These are phyloP conservation scores for Ilex asprella DNA, from an alignment of 257 asterid species.

Conservation along the genomic window DNA sequence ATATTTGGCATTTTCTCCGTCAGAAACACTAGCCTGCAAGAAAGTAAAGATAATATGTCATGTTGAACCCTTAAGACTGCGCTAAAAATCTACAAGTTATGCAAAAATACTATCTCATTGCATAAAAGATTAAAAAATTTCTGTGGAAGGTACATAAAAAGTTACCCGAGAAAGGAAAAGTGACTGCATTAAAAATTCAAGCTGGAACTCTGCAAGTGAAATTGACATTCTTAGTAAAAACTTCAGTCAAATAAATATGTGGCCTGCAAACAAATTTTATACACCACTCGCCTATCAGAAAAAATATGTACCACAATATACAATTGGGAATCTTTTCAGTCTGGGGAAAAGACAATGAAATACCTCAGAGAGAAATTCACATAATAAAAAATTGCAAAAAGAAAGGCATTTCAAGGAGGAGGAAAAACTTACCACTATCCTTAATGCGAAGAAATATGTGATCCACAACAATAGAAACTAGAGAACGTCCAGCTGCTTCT, in stretches of 20 bases:
- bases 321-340: not conserved
- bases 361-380: not conserved
- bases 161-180: constrained; percentile 86
- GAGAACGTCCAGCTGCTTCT: constrained; percentile 94
- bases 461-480: constrained; percentile 80
- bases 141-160: not conserved
- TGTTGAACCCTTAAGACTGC: too few relatives aligned
- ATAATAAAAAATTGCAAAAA: not conserved
- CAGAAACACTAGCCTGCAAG: constrained; percentile 78
- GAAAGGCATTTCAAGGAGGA: constrained; percentile 1
- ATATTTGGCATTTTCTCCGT: constrained; percentile 67
- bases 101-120: not conserved
- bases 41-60: constrained; percentile 4
- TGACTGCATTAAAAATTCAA: constrained; percentile 95
- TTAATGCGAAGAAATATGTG: constrained; percentile 92
- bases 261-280: not conserved
- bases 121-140: not conserved
- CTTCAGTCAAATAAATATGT: not conserved
- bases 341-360: not conserved
- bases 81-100: too few relatives aligned
- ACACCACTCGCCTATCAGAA: not conserved
- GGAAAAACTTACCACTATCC: constrained; percentile 73
- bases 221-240: not conserved
- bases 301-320: not conserved
- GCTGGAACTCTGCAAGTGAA: constrained; percentile 84